These are phyloP conservation scores for Pseudomassariella vexata DNA, from an alignment of 2,329 filamentous ascomycete species.

Conservation along the genomic window DNA sequence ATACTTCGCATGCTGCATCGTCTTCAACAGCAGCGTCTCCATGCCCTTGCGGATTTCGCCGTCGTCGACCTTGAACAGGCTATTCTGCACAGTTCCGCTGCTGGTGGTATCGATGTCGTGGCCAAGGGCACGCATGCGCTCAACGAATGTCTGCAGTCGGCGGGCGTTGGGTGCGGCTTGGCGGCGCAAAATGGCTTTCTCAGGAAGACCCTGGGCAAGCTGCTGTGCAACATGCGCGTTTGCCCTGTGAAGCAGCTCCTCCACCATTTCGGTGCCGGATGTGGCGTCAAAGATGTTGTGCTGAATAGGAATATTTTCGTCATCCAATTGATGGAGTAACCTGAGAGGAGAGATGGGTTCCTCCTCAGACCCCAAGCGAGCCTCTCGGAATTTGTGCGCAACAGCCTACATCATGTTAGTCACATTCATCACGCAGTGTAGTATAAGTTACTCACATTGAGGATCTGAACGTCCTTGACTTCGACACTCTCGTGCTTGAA, in stretches of 20 bases:
- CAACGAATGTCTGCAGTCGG: conserved; percentile 82
- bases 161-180: conserved; percentile 81
- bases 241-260: conserved; percentile 90
- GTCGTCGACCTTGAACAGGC: conserved; percentile 89
- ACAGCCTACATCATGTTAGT: conserved; percentile 49
- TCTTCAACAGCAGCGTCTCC: conserved; percentile 92
- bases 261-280: conserved; percentile 83
- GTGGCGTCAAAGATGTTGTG: conserved; percentile 94
- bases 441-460: conserved; percentile 51
- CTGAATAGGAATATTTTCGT: conserved; percentile 96
- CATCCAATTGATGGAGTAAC: conserved; percentile 87
- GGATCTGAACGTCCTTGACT: conserved; percentile 71
- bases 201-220: conserved; percentile 70
- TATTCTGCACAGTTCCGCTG: conserved; percentile 89
- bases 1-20: conserved; percentile 95
- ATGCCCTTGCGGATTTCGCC: conserved; percentile 89
- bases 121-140: conserved; percentile 87
- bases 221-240: conserved; percentile 87
- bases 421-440: neutral
- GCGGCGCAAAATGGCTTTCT: conserved; percentile 87
- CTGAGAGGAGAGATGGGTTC: conserved; percentile 80
- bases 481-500: conserved; percentile 61
- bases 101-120: conserved; percentile 85
- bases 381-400: conserved; percentile 84
- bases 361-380: conserved; percentile 73